Conservation (phyloP, 345 rosid genomes). For the Populus ilicifolia region DNA sequence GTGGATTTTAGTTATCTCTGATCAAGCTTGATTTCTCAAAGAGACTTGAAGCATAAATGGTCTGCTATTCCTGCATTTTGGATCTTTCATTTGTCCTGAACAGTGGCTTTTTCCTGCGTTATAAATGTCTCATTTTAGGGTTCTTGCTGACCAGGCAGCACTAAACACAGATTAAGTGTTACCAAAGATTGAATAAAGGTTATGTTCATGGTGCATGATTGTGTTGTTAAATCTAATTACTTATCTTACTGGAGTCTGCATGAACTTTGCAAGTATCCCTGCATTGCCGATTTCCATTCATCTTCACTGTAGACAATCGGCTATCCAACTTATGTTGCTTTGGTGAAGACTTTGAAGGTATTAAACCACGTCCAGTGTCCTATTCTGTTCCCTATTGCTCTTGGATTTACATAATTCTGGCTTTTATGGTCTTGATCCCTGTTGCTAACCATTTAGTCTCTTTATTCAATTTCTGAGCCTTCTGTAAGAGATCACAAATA, state of each 20-base stretch:
- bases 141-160: not conserved
- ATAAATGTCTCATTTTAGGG: not conserved
- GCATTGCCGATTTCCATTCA: not conserved
- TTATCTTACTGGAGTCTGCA: not conserved
- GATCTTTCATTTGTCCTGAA: not conserved
- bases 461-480: not conserved
- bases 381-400: not conserved
- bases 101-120: not conserved
- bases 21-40: not conserved
- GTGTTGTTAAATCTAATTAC: not conserved
- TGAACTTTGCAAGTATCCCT: not conserved
- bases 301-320: not conserved
- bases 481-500: not conserved
- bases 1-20: not conserved
- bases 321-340: not conserved
- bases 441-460: not conserved
- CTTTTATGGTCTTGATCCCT: not conserved
- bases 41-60: not conserved
- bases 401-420: too few relatives aligned
- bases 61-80: not conserved
- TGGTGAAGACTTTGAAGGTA: not conserved
- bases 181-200: not conserved
- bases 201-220: not conserved
- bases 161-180: not conserved
- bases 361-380: not conserved